These are phyloP conservation scores for Phytopythium ostracodes DNA, from an alignment of 352 stramenopile genomes.

Conservation along the genomic window DNA sequence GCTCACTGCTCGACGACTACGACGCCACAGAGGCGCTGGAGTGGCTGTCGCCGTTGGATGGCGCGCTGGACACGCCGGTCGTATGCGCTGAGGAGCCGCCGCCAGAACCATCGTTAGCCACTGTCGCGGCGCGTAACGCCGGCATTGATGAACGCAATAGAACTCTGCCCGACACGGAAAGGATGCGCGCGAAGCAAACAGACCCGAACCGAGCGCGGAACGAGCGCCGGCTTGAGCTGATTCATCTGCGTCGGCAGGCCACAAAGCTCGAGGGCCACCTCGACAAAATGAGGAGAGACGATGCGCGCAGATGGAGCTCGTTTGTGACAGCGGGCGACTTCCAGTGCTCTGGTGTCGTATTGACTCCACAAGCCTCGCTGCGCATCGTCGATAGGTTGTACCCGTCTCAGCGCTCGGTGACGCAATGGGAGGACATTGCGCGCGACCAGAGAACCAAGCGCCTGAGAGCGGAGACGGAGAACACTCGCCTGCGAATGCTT, in stretches of 20 bases:
- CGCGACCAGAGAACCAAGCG: constrained; percentile 37
- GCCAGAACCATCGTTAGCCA: not conserved
- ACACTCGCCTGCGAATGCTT: constrained; percentile 47
- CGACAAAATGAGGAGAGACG: not conserved
- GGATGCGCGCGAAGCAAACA: not conserved
- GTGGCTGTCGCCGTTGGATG: not conserved
- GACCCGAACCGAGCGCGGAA: constrained; percentile 53
- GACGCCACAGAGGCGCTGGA: not conserved
- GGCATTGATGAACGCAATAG: not conserved
- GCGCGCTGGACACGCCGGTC: not conserved
- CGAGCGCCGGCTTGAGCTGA: constrained; percentile 58
- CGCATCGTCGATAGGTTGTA: not conserved
- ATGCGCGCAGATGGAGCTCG: not conserved
- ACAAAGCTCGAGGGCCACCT: constrained; percentile 7
- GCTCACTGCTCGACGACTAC: not conserved
- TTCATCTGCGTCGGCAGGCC: constrained; percentile 38
- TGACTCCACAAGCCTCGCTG: not conserved
- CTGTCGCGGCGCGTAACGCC: not conserved
- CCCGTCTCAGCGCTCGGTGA: not conserved
- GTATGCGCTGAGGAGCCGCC: not conserved
- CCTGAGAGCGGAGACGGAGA: constrained; percentile 40
- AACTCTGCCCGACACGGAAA: not conserved
- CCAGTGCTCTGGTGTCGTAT: no score
- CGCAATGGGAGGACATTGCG: constrained; percentile 39
- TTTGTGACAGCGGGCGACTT: not conserved